Conservation (phyloP, 1,139 yeast genomes). For the Candida tropicalis region DNA sequence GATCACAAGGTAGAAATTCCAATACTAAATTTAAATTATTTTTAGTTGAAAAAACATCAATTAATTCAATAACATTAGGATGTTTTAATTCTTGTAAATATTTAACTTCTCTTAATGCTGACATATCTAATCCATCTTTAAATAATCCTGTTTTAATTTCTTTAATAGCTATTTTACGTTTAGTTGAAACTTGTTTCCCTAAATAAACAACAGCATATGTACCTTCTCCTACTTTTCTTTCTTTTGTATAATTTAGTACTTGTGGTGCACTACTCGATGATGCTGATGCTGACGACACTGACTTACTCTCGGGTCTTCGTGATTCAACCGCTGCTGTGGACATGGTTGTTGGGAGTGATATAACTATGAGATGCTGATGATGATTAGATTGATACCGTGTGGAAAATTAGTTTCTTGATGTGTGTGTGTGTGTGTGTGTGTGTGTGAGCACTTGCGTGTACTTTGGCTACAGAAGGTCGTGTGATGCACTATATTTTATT, state of each 20-base stretch:
- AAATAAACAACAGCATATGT: slow-evolving; percentile 96
- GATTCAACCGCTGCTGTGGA: slow-evolving; percentile 7
- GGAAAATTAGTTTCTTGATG: no score
- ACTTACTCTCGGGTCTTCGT: neutral
- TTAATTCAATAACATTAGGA: slow-evolving; percentile 78
- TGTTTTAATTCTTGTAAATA: slow-evolving; percentile 87
- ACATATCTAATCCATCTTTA: slow-evolving; percentile 97
- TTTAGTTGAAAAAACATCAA: slow-evolving; percentile 81
- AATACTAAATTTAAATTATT: slow-evolving; percentile 80
- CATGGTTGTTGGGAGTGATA: slow-evolving; percentile 2
- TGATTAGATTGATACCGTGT: no score
- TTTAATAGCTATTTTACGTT: slow-evolving; percentile 81
- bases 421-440: no score
- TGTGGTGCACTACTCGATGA: slow-evolving; percentile 3
- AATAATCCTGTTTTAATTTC: slow-evolving; percentile 94
- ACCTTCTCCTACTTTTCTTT: slow-evolving; percentile 96
- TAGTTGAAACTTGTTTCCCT: slow-evolving; percentile 63
- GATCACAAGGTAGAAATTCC: slow-evolving; percentile 88
- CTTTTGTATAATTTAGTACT: slow-evolving; percentile 44
- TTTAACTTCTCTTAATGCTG: slow-evolving; percentile 93
- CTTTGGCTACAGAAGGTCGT: no score
- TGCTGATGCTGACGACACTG: neutral
- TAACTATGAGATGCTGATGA: neutral
- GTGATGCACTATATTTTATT: no score
- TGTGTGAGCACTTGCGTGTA: no score